Base-by-base conservation (phyloP, 2,329 filamentous ascomycete genomes). In the Pseudomassariella vexata region DNA sequence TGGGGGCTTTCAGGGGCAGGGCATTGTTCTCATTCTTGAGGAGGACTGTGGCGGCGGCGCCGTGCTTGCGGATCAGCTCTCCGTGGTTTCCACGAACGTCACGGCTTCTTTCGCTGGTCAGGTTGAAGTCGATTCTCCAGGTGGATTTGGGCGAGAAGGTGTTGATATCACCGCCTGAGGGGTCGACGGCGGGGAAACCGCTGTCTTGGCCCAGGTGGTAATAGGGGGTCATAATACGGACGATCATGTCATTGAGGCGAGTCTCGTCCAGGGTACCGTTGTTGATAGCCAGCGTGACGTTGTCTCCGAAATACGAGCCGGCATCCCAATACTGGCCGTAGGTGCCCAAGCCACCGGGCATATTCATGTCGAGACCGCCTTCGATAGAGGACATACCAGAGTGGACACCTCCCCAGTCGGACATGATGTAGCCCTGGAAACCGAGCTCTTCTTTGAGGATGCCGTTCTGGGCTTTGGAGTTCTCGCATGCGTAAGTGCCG, bases 401-500 rank as follows among this genome's bases (percentile, higher is more conserved):
- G 33, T 61, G 50, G 2, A 52, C 53, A 11, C 49, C 63, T 10
- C 35, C 30, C 54, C 59, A 63, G 28, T 63, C 60, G 8, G 56
- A 60, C 57, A 69, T 52, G 30, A 60, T 45, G 35, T 62, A 65
- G 17, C 63, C 63, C 35, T 66, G 59, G 47, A 70, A 71, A 9
- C 66, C 66, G 5, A 71, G 55, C 42, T 71, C 66, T 4, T 58
- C 57, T 48, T 70, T 71, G 9, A 74, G 51, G 5, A 45, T 20
- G 4, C 40, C 40, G 24, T 43, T 43, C 14, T 43, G 26, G 11
- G 27, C 19, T 49, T 83, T 79, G 22, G 79, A 83, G 63, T 92
- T 92, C 49, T 90, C 82, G 59, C 86, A 92, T 14, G 60, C 72
- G 46, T 87, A 87, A 6, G 78, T 85, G 56, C 85, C 85, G 63